Base-by-base conservation (phyloP, 768 basidiomycete species). In the Mycena haematopus region DNA sequence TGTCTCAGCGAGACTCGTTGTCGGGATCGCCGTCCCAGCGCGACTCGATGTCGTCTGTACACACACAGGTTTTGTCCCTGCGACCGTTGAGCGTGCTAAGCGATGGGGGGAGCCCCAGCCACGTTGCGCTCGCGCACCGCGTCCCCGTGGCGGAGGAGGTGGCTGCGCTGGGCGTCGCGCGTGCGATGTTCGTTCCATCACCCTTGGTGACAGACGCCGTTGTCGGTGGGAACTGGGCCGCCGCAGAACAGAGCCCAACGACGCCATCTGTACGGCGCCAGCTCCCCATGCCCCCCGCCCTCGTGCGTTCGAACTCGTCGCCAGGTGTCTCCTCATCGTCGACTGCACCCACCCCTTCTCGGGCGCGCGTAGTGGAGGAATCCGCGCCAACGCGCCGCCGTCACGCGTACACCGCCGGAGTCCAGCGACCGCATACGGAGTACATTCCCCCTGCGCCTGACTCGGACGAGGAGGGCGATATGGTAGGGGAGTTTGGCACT, bases 71-170 rank as follows among this genome's bases (percentile, higher is more conserved):
- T 8, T 44, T 66, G 33, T 25, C 42, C 6, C 14, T 60, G 52
- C 65, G 59, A n/a, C 53, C 62, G 6, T 76, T 77, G 0, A 71
- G 70, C 53, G 79, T 79, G 74, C 70, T 49, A 7, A 17, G n/a
- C 19, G 79, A 80, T 62, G 73, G 73, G n/a, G 66, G 51, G 2
- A 79, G 76, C 58, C 75, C 78, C 7, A 71, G 69, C 21, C 75
- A 76, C 29, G 69, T 79, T 31, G 67, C 72, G 2, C 69, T 75
- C 29, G 80, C 77, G 7, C 76, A 77, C 42, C 74, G 78, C 21
- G 69, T 81, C 60, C 76, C 77, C 6, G 73, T 79, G 3, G 66
- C 73, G 2, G 65, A 21, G 11, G n/a, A n/a, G 1, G 27, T n/a
- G 3, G 53, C 49, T 3, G 54, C 35, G 2, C 22, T 36, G 5